phyloP scores from a whole-genome alignment of 129 eudicot genomes.

The Deinandra increscens region DNA sequence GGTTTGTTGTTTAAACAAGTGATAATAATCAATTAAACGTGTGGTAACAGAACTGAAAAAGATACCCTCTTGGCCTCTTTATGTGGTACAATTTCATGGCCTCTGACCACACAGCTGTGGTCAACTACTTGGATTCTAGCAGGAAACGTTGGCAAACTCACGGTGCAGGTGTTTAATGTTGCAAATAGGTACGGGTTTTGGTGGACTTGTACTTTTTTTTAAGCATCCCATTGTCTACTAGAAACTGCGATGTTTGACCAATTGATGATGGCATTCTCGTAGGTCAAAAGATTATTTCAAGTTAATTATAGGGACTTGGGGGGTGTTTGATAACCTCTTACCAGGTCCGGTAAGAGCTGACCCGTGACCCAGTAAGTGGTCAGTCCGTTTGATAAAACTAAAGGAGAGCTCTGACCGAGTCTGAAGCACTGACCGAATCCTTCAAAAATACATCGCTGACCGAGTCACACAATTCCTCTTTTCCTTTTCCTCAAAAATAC shows the following conservation, averaged over 20 bases:
- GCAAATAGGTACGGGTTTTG: not conserved
- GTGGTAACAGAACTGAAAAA: not conserved
- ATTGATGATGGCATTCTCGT: not conserved
- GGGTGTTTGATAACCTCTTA: too few species aligned
- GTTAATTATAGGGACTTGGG: not conserved
- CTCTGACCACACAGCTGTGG: not conserved
- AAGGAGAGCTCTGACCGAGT: too few species aligned
- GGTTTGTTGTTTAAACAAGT: not conserved
- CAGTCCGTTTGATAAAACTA: too few species aligned
- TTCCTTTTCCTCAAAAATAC: too few species aligned
- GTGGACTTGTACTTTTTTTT: not conserved
- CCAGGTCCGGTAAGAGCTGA: too few species aligned
- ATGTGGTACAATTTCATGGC: not conserved
- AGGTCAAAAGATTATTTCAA: not conserved
- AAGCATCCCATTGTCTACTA: not conserved
- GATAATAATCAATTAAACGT: not conserved
- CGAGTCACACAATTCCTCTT: too few species aligned
- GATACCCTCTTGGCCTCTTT: not conserved
- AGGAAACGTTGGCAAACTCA: not conserved
- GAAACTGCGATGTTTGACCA: not conserved
- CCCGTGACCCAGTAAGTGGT: too few species aligned
- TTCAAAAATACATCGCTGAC: too few species aligned
- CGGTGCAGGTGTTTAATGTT: not conserved
- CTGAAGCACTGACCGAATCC: too few species aligned
- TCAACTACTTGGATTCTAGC: conserved; percentile 2